These are phyloP conservation scores for Alternaria sp. DNA, from an alignment of 2,329 filamentous ascomycete genomes.

Conservation along the genomic window DNA sequence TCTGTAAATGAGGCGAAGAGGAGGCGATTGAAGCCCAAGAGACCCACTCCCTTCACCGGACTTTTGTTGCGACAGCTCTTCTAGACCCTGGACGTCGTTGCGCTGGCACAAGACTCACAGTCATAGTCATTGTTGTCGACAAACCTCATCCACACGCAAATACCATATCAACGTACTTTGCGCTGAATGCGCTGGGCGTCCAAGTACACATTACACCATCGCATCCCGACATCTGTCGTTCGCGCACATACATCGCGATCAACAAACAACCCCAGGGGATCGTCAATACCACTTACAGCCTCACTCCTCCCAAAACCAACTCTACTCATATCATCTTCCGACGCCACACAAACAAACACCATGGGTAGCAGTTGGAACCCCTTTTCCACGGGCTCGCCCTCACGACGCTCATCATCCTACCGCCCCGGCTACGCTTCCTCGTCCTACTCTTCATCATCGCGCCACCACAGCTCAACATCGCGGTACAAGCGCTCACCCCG, in stretches of 20 bases:
- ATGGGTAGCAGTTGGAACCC: slow-evolving; percentile 49
- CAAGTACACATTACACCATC: slow-evolving; percentile 23
- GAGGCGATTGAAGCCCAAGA: slow-evolving; percentile 26
- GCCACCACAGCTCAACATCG: slow-evolving; percentile 65
- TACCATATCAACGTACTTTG: background rate
- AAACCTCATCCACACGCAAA: background rate
- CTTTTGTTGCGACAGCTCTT: slow-evolving; percentile 12
- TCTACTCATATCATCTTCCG: slow-evolving; percentile 7
- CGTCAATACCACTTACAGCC: slow-evolving; percentile 12
- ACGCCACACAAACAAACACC: slow-evolving; percentile 11
- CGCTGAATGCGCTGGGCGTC: slow-evolving; percentile 29
- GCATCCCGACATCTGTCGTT: slow-evolving; percentile 22
- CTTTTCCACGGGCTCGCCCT: slow-evolving; percentile 31
- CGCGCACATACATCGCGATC: slow-evolving; percentile 16
- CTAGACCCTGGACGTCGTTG: background rate
- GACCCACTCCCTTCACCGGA: slow-evolving; percentile 23
- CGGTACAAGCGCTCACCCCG: slow-evolving; percentile 83
- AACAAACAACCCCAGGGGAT: background rate
- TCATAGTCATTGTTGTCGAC: background rate
- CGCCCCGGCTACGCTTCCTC: slow-evolving; percentile 43
- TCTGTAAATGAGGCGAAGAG: slow-evolving; percentile 1
- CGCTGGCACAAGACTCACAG: slow-evolving; percentile 6
- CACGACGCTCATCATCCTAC: slow-evolving; percentile 33
- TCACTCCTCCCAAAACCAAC: slow-evolving; percentile 22
- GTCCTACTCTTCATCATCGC: slow-evolving; percentile 37